Evolutionary conservation across 129 eudicot species (phyloP).

Genomic region (Saussurea involucrata): DNA sequence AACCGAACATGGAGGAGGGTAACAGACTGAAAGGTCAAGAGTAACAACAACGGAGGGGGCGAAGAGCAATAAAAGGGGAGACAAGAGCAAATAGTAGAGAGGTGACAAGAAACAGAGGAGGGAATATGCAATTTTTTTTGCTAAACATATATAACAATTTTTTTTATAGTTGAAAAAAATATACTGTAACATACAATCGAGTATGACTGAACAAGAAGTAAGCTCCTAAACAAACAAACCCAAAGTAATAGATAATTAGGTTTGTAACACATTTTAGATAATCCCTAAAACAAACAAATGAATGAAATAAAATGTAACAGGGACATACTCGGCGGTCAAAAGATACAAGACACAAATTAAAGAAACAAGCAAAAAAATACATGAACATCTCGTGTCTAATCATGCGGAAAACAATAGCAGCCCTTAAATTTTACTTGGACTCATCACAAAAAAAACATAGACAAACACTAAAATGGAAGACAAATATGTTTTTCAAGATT

Average conservation of each 20-base stretch:
- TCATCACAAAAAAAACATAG: background rate
- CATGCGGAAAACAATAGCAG: background rate
- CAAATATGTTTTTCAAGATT: background rate
- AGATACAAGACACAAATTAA: background rate
- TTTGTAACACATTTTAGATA: background rate
- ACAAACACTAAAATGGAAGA: background rate
- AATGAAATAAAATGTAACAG: background rate
- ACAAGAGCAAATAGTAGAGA: background rate
- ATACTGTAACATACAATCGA: too few species aligned
- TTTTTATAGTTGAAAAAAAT: too few species aligned
- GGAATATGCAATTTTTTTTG: background rate
- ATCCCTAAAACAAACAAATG: background rate
- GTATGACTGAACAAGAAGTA: background rate
- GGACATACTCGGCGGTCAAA: too few species aligned
- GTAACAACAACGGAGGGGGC: background rate
- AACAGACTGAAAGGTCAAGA: background rate
- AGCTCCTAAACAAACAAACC: too few species aligned
- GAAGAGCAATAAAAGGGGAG: background rate
- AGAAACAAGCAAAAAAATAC: background rate
- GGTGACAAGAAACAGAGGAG: too few species aligned
- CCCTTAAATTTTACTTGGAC: background rate
- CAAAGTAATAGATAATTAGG: background rate
- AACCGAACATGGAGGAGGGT: background rate
- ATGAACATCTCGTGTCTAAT: background rate
- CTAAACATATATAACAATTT: too few species aligned